Conservation (phyloP, 2,329 filamentous ascomycete species). For the Hymenoscyphus albidus region DNA sequence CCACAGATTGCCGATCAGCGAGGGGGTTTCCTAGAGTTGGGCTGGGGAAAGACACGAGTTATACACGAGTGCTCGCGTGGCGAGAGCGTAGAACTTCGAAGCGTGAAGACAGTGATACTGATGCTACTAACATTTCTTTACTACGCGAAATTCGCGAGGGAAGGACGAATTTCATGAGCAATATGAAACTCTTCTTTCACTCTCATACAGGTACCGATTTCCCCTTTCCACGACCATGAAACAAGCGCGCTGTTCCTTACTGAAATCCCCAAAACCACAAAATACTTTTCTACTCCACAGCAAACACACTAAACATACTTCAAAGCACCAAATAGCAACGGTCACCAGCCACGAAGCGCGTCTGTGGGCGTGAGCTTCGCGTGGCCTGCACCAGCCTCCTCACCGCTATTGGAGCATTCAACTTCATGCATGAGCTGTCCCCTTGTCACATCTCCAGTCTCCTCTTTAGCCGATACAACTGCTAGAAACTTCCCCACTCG, state of each 20-base stretch:
- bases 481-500: not conserved
- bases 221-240: constrained; percentile 7
- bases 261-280: not conserved
- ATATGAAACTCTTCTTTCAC: not conserved
- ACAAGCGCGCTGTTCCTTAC: constrained; percentile 12
- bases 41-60: not conserved
- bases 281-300: not conserved
- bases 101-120: not conserved
- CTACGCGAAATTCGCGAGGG: not conserved
- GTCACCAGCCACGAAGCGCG: constrained; percentile 13
- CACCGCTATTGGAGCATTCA: not conserved
- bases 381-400: constrained; percentile 4
- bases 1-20: not conserved
- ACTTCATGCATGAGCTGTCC: constrained; percentile 8
- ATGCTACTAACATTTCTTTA: not conserved
- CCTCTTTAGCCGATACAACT: not conserved
- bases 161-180: not conserved
- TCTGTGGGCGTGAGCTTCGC: constrained; percentile 23
- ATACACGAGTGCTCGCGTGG: not conserved
- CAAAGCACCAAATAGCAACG: not conserved
- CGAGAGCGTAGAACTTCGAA: not conserved
- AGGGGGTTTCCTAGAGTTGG: not conserved
- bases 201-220: not conserved
- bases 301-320: not conserved
- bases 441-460: not conserved